phyloP scores from a whole-genome alignment of 257 asterid genomes.

The Penstemon davidsonii region DNA sequence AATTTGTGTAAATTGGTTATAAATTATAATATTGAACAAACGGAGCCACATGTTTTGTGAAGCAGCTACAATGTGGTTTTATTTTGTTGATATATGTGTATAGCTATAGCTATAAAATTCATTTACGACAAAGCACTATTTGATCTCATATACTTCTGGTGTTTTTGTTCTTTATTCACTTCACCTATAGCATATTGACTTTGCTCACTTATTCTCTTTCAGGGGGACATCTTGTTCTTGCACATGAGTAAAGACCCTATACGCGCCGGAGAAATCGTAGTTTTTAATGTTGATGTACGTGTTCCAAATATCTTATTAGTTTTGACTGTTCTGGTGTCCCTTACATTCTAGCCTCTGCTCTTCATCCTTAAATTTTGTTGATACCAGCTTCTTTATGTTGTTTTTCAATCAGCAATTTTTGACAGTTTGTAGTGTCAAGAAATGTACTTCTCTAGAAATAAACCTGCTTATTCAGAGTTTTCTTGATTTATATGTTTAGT shows the following conservation, averaged over 20 bases:
- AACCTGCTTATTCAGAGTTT: background rate
- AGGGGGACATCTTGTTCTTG: slow-evolving; percentile 99
- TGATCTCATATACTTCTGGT: background rate
- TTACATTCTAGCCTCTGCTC: slow-evolving; percentile 19
- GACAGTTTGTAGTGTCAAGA: slow-evolving; percentile 6
- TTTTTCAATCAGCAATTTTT: background rate
- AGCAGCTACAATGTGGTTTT: slow-evolving; percentile 20
- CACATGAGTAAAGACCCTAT: slow-evolving; percentile 94
- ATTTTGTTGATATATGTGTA: slow-evolving; percentile 19
- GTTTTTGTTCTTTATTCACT: slow-evolving; percentile 6
- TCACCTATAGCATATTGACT: background rate
- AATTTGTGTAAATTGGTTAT: too few relatives aligned
- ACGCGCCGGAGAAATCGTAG: slow-evolving; percentile 99
- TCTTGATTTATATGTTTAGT: background rate
- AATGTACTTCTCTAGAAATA: slow-evolving; percentile 4
- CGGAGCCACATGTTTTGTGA: background rate
- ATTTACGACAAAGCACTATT: background rate
- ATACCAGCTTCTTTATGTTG: background rate
- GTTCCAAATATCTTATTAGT: slow-evolving; percentile 9
- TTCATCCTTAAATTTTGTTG: slow-evolving; percentile 1
- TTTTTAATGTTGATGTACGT: slow-evolving; percentile 91
- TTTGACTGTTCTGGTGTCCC: slow-evolving; percentile 1
- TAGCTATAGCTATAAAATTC: background rate
- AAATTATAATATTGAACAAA: background rate
- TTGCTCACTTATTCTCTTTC: slow-evolving; percentile 38